Evolutionary conservation across 164 flowering plant genomes (phyloP), one percentile per base, ranked within the genome.

Genomic region (Platanus orientalis): DNA sequence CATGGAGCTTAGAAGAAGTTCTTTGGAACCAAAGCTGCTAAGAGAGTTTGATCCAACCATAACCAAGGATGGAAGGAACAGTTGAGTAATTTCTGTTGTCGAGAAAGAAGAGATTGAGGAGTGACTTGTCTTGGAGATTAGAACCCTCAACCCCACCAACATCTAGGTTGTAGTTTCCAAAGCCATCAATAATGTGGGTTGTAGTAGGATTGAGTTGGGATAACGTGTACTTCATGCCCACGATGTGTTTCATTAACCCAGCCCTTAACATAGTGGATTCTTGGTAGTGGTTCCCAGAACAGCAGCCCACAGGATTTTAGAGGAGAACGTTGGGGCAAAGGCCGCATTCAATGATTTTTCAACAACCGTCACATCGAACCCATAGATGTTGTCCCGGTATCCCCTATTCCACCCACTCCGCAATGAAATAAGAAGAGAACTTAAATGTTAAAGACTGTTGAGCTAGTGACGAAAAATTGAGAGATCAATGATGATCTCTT

Each of bases 61-160:
- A 91, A 40, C 96, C 93, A 59, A 67, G 71, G 24, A 94, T 78
- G n/a, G 80, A 69, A 3, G 88, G 80, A 67, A 82, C 87, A 0
- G 84, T 84, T 34, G 97, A 94, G 79, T 94, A 91, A 76, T 91
- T 97, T 7, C 98, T 97, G 51, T 95, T 91, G 67, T 94, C 98
- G 50, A 94, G 84, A 57, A 94, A 83, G 64, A 87, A 94, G 19
- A 94, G 82, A 74, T 91, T 94, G 53, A 94, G 80, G 54, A 84
- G 76, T 0, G 98, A 89, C 62, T 94, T 94, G 77, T 91, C 86
- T 4, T 52, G 75, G 28, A 94, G 65, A 17, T 54, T 50, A 7
- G 96, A 84, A 7, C 84, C 88, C 54, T 69, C 67, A 51, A 70
- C 83, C 7, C 99, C 99, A 6, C 64, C 63, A 21, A 94, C 88